Evolutionary conservation across 345 rosid genomes (phyloP), one percentile per base, ranked within the genome.

Genomic region (Litchi chinensis): DNA sequence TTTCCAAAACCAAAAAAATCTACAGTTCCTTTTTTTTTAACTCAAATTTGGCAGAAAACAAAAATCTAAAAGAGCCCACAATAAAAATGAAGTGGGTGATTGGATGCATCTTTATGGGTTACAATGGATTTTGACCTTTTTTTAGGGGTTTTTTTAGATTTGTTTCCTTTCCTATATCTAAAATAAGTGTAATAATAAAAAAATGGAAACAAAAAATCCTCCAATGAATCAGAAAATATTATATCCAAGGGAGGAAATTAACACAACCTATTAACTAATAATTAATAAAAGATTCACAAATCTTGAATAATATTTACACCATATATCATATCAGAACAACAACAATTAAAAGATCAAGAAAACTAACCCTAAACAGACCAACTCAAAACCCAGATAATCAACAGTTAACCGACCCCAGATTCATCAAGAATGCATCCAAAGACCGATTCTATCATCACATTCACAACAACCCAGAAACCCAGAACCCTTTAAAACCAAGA

Each of bases 61-160:
- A 40, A 60, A 41, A 52, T 48, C 57, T 46, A 76, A 83, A 68
- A 68, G 56, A 82, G 16, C 85, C 91, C 92, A 88, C 91, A 83
- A 87, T 79, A 87, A 93, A 93, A 91, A 87, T 24, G 86, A 90
- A 50, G 79, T 82, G 91, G 92, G 86, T 79, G 85, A 81, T 74
- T 78, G 74, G 82, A 73, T 82, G 46, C 52, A 76, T 68, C 68
- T 73, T 71, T 16, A 21, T 60, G 83, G 79, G 68, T 75, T 76
- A 77, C n/a, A 78, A 73, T 79, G 46, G 76, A 70, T 81, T 66
- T 69, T 41, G 50, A 69, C 78, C 44, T 11, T 69, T 28, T 76
- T 24, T 15, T 59, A 1, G 26, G 7, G 15, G n/a, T 73, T 68
- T 62, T 46, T 46, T 46, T 3, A 46, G 12, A 7, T 46, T 46